Conservation (phyloP, 2,329 filamentous ascomycete species). For the Mariannaea sp. region DNA sequence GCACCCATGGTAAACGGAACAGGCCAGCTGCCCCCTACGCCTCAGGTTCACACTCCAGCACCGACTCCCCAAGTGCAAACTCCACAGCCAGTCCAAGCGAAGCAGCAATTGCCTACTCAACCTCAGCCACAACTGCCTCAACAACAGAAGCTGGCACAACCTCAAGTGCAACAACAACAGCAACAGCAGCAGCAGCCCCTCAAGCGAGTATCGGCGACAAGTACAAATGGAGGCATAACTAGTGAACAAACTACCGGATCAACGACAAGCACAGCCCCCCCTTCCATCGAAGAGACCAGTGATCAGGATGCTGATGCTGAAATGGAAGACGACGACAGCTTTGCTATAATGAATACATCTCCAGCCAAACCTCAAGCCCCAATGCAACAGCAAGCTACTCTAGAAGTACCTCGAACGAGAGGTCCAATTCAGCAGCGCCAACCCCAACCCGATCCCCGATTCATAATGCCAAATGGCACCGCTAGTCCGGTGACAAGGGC, state of each 20-base stretch:
- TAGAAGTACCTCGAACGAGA: constrained; percentile 52
- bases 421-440: constrained; percentile 43
- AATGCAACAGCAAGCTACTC: constrained; percentile 47
- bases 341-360: constrained; percentile 54
- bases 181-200: constrained; percentile 20
- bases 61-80: constrained; percentile 26
- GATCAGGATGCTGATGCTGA: constrained; percentile 51
- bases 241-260: constrained; percentile 44
- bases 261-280: constrained; percentile 43
- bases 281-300: constrained; percentile 53
- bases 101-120: constrained; percentile 1
- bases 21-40: constrained; percentile 16
- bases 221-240: constrained; percentile 37
- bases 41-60: constrained; percentile 23
- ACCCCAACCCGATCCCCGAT: constrained; percentile 44
- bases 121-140: constrained; percentile 17
- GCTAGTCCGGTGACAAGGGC: constrained; percentile 43
- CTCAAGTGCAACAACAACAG: constrained; percentile 16
- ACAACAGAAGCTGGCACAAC: constrained; percentile 13
- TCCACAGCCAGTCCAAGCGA: constrained; percentile 8
- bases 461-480: constrained; percentile 50
- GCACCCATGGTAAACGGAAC: constrained; percentile 24
- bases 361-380: constrained; percentile 45
- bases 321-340: constrained; percentile 65
- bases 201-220: constrained; percentile 26